Evolutionary conservation across 495 filamentous ascomycete genomes (phyloP).

Genomic region (Polyplosphaeria fusca): DNA sequence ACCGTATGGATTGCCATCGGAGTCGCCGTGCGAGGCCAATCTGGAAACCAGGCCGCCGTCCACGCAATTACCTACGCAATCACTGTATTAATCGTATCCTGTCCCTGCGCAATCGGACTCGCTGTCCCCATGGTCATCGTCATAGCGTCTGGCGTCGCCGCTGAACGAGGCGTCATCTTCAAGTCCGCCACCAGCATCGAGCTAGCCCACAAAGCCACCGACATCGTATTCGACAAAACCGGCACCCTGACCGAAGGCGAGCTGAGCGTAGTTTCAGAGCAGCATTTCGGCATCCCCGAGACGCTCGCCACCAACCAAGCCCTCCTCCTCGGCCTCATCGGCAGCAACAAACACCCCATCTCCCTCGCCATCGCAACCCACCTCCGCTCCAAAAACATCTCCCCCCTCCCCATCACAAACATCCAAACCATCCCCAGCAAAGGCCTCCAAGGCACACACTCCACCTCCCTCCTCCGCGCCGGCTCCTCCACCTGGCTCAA

Average conservation of each 20-base stretch:
- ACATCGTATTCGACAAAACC: conserved; percentile 80
- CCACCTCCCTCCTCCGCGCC: conserved; percentile 45
- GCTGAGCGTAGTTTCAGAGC: background rate
- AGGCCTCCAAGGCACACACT: conserved; percentile 46
- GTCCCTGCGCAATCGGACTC: conserved; percentile 76
- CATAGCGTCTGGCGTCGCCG: conserved; percentile 63
- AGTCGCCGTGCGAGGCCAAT: conserved; percentile 42
- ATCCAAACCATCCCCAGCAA: conserved; percentile 52
- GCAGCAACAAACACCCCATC: conserved; percentile 62
- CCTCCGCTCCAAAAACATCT: conserved; percentile 42
- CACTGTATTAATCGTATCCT: conserved; percentile 70
- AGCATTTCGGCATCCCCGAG: background rate
- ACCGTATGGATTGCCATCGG: conserved; percentile 62
- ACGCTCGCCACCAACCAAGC: background rate
- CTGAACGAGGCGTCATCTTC: conserved; percentile 66
- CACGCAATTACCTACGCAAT: conserved; percentile 70
- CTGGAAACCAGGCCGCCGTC: conserved; percentile 48
- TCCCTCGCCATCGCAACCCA: conserved; percentile 56
- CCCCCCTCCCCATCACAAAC: conserved; percentile 38
- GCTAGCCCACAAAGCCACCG: conserved; percentile 55
- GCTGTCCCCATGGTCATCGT: conserved; percentile 80
- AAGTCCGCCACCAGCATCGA: conserved; percentile 64
- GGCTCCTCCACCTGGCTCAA: conserved; percentile 65
- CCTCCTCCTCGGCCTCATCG: conserved; percentile 49
- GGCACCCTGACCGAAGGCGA: conserved; percentile 60